These are phyloP conservation scores for Lentinula detonsa DNA, from an alignment of 768 basidiomycete genomes.

Conservation along the genomic window DNA sequence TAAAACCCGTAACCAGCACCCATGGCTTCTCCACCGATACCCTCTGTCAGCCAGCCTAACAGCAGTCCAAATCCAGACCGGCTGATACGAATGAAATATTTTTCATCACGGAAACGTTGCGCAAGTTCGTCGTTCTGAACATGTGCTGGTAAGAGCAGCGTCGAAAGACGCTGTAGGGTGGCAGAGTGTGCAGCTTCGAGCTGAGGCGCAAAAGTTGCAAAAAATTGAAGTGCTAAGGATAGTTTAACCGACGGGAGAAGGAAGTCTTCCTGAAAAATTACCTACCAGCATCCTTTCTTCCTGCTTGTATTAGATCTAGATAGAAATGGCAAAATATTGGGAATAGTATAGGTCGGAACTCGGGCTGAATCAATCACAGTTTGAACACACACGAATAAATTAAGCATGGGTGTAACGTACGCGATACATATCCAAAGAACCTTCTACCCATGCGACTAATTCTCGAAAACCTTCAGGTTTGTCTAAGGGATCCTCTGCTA, in stretches of 20 bases:
- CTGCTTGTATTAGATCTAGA: slow-evolving; percentile 86
- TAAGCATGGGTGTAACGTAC: slow-evolving; percentile 33
- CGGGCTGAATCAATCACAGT: slow-evolving; percentile 49
- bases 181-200: slow-evolving; percentile 60
- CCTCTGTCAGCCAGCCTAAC: slow-evolving; percentile 95
- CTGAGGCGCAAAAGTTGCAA: slow-evolving; percentile 60
- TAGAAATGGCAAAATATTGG: slow-evolving; percentile 98
- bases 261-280: slow-evolving; percentile 5
- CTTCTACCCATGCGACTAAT: slow-evolving; percentile 84
- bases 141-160: slow-evolving; percentile 76
- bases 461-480: slow-evolving; percentile 83
- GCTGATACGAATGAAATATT: slow-evolving; percentile 86
- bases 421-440: slow-evolving; percentile 87
- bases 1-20: slow-evolving; percentile 76
- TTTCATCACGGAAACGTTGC: slow-evolving; percentile 82
- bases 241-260: neutral
- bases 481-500: slow-evolving; percentile 77
- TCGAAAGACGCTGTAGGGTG: slow-evolving; percentile 72
- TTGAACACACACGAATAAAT: slow-evolving; percentile 1
- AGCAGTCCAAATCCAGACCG: slow-evolving; percentile 88
- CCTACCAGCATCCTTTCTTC: slow-evolving; percentile 86
- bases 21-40: slow-evolving; percentile 77
- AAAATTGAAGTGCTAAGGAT: slow-evolving; percentile 68
- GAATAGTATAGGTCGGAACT: slow-evolving; percentile 89
- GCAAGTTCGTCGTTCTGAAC: slow-evolving; percentile 79